phyloP scores from a whole-genome alignment of 2,329 filamentous ascomycete genomes.

The Aspergillus sp. region DNA sequence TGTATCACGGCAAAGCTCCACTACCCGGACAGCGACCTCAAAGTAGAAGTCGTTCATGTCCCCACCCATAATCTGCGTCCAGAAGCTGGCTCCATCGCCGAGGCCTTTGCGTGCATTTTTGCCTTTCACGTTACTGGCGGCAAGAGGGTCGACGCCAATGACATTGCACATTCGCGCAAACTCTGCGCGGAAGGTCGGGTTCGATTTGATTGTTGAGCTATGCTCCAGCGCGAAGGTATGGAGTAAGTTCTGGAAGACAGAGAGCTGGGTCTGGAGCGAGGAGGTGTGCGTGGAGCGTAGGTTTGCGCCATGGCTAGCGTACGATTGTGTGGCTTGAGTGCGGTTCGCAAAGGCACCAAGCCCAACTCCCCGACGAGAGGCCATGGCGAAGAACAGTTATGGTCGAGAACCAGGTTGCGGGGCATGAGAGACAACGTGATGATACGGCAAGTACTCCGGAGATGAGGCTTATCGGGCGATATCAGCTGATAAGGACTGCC shows the following conservation, averaged over 20 bases:
- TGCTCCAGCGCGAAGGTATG: slow-evolving; percentile 95
- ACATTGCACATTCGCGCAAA: slow-evolving; percentile 98
- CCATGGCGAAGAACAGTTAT: slow-evolving; percentile 32
- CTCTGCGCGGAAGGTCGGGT: slow-evolving; percentile 91
- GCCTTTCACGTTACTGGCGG: slow-evolving; percentile 59
- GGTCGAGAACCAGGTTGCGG: not conserved
- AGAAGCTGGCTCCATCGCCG: slow-evolving; percentile 66
- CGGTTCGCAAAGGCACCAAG: slow-evolving; percentile 86
- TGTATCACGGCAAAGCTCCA: slow-evolving; percentile 86
- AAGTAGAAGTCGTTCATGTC: slow-evolving; percentile 99
- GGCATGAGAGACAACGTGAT: not conserved
- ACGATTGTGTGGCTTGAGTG: slow-evolving; percentile 81
- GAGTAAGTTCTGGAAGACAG: slow-evolving; percentile 91
- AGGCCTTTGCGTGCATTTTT: slow-evolving; percentile 47
- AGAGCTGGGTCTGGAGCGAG: slow-evolving; percentile 87
- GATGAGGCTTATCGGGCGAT: slow-evolving; percentile 10
- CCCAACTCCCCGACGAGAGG: slow-evolving; percentile 67
- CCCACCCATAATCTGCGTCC: slow-evolving; percentile 87
- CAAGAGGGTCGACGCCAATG: slow-evolving; percentile 92
- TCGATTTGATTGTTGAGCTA: slow-evolving; percentile 91
- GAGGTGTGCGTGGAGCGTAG: slow-evolving; percentile 82
- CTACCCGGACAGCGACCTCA: slow-evolving; percentile 90
- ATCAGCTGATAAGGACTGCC: slow-evolving; percentile 23
- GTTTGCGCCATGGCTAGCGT: slow-evolving; percentile 82
- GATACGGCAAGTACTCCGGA: not conserved